A percentile compares a stretch with the other conserved stretches of the same genome.
Conservation (phyloP, 306 rosid species). For the Lotus japonicus region DNA sequence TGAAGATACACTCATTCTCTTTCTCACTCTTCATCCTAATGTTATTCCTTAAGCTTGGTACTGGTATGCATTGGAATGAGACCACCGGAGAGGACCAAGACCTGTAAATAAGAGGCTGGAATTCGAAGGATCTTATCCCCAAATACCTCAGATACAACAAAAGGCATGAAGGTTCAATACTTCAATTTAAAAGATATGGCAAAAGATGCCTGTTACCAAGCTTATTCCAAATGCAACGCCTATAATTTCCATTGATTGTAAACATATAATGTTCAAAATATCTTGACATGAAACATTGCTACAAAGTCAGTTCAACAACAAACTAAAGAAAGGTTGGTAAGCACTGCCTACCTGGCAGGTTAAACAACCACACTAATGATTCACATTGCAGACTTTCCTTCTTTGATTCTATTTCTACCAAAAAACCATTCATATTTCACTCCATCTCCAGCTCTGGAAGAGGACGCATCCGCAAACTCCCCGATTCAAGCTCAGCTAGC, state of each 20-base stretch:
- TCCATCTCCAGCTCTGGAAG: conserved; percentile 50
- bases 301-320: conserved; percentile 17
- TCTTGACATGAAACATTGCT: conserved; percentile 2
- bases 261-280: background rate
- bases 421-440: conserved; percentile 29
- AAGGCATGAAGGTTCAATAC: background rate
- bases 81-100: background rate
- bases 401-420: background rate
- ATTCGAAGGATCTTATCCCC: background rate
- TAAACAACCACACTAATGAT: background rate
- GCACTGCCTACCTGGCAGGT: conserved; percentile 19
- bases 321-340: conserved; percentile 13
- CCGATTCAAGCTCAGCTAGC: conserved; percentile 42
- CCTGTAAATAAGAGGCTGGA: background rate
- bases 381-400: conserved; percentile 15
- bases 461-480: conserved; percentile 23
- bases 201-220: background rate
- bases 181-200: background rate
- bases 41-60: background rate
- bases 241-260: conserved; percentile 14
- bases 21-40: background rate
- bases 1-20: background rate
- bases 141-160: background rate
- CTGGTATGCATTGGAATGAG: background rate
- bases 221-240: background rate